Conservation (phyloP, 2,329 filamentous ascomycete genomes). For the Tolypocladium sp. region DNA sequence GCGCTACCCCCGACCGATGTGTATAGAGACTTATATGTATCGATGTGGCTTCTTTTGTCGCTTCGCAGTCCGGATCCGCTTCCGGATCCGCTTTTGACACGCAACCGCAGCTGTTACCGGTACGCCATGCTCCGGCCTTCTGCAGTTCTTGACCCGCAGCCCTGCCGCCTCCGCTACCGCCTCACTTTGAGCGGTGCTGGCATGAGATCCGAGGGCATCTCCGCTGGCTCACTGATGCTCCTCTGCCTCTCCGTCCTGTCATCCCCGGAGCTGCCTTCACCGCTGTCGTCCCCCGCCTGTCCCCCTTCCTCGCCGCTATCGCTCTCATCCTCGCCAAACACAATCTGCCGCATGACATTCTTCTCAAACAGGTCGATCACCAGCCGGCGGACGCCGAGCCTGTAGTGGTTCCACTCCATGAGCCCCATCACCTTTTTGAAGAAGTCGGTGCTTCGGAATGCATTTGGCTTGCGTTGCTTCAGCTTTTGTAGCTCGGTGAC, state of each 20-base stretch:
- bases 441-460: constrained; percentile 66
- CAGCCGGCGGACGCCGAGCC: constrained; percentile 77
- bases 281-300: constrained; percentile 54
- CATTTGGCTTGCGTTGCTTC: constrained; percentile 63
- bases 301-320: constrained; percentile 49
- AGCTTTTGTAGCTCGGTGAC: constrained; percentile 74
- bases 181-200: constrained; percentile 24
- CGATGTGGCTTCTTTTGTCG: neutral
- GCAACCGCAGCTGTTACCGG: neutral
- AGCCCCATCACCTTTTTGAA: constrained; percentile 81
- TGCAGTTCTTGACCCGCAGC: neutral
- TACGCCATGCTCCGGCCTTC: neutral
- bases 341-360: constrained; percentile 72
- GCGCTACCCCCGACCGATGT: neutral
- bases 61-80: neutral
- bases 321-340: constrained; percentile 62
- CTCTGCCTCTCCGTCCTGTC: constrained; percentile 50
- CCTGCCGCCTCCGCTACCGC: constrained; percentile 3
- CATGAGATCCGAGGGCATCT: constrained; percentile 21
- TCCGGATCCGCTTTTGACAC: neutral
- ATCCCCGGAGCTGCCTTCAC: constrained; percentile 34
- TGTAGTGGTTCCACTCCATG: constrained; percentile 82
- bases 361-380: constrained; percentile 94
- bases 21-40: neutral
- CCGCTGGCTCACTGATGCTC: constrained; percentile 37